Evolutionary conservation across 129 eudicot genomes (phyloP).

Genomic region (Centella asiatica): DNA sequence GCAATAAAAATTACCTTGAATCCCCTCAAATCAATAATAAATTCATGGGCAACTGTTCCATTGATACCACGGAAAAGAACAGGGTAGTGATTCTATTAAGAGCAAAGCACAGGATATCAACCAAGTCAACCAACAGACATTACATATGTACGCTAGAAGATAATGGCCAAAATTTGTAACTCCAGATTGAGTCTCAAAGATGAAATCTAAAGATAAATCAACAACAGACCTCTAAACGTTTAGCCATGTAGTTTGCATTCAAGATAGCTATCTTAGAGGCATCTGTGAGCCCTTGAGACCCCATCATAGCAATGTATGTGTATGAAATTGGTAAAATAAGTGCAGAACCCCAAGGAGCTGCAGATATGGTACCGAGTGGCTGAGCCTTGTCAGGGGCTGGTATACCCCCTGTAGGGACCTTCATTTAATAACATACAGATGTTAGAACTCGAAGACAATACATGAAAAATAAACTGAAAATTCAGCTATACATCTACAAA

Average conservation of each 20-base stretch:
- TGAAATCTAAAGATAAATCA: constrained; percentile 6
- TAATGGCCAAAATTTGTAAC: neutral
- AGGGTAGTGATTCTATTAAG: constrained; percentile 72
- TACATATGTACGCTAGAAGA: neutral
- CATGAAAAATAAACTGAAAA: no score
- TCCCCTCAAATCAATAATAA: constrained; percentile 86
- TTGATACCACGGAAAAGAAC: constrained; percentile 96
- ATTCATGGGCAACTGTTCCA: constrained; percentile 97
- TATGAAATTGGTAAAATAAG: constrained; percentile 98
- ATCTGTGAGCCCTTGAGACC: constrained; percentile 82
- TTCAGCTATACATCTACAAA: no score
- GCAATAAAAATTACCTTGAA: constrained; percentile 50
- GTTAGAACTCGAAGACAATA: constrained; percentile 9
- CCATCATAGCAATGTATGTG: constrained; percentile 99
- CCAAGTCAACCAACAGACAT: neutral
- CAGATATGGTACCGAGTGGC: constrained; percentile 96
- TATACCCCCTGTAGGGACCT: constrained; percentile 89
- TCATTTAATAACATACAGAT: constrained; percentile 2
- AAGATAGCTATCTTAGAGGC: constrained; percentile 96
- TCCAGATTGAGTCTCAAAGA: neutral
- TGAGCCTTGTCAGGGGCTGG: constrained; percentile 61
- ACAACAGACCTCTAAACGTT: constrained; percentile 75
- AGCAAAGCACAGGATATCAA: constrained; percentile 14
- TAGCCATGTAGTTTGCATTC: constrained; percentile 98
- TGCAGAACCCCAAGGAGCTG: constrained; percentile 99